phyloP scores from a whole-genome alignment of 163 green algal genomes.

The Scenedesmus sp. region DNA sequence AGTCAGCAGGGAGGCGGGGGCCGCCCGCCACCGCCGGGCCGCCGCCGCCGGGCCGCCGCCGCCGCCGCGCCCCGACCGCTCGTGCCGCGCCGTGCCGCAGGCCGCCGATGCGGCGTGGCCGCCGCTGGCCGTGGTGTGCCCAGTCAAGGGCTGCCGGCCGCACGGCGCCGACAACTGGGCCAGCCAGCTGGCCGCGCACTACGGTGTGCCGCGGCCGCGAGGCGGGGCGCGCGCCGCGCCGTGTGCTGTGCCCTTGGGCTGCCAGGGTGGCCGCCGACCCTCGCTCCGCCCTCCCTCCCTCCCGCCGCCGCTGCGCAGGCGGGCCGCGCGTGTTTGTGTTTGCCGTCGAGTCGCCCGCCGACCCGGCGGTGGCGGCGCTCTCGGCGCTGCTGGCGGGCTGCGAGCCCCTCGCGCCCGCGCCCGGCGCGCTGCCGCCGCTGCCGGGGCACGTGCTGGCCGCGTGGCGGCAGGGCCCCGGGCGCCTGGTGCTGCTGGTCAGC shows the following conservation, averaged over 20 bases:
- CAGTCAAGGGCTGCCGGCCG: constrained; percentile 69
- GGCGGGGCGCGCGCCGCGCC: too few species aligned
- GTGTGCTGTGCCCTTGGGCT: constrained; percentile 9
- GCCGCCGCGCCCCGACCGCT: too few species aligned
- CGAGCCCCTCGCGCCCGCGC: too few species aligned
- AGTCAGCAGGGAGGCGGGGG: too few species aligned
- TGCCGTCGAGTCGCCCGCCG: constrained; percentile 69
- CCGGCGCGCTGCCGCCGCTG: too few species aligned
- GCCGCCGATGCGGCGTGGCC: too few species aligned
- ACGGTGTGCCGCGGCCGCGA: constrained; percentile 42
- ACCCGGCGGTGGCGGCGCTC: constrained; percentile 58
- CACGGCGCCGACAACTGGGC: constrained; percentile 73
- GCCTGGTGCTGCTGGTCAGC: constrained; percentile 56
- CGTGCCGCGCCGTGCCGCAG: too few species aligned
- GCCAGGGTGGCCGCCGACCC: too few species aligned
- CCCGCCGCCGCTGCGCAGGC: constrained; percentile 28
- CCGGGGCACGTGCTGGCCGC: constrained; percentile 18
- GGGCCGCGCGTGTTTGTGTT: constrained; percentile 80
- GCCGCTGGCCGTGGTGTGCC: constrained; percentile 71
- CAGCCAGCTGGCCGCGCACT: constrained; percentile 64
- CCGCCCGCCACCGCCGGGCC: too few species aligned
- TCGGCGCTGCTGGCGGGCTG: background rate
- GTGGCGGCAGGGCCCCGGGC: constrained; percentile 4
- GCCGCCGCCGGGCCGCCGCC: too few species aligned
- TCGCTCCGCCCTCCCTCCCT: too few species aligned